phyloP scores from a whole-genome alignment of 2,329 filamentous ascomycete genomes.

The Ophiostoma sp. region DNA sequence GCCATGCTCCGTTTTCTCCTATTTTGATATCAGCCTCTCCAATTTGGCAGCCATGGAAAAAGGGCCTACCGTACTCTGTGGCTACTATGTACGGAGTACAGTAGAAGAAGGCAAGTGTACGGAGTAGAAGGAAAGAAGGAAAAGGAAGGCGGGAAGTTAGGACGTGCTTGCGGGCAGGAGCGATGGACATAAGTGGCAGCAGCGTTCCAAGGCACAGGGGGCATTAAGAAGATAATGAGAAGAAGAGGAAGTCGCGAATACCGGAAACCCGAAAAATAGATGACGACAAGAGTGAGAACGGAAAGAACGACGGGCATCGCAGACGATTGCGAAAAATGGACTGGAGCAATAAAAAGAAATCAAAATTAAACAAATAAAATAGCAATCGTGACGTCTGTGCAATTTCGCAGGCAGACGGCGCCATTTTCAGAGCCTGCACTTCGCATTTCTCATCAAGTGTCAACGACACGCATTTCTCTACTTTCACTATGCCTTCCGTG shows the following conservation, averaged over 20 bases:
- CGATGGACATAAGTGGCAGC: not conserved
- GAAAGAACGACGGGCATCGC: not conserved
- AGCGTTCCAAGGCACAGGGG: not conserved
- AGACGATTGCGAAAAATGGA: not conserved
- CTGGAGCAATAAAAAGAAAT: constrained; percentile 7
- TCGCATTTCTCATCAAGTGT: not conserved
- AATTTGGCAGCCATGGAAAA: not conserved
- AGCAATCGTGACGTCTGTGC: not conserved
- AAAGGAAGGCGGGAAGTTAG: not conserved
- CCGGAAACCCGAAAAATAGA: too few relatives aligned
- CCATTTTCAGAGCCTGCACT: not conserved
- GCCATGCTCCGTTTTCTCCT: constrained; percentile 16
- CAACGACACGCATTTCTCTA: not conserved
- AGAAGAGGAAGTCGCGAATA: not conserved
- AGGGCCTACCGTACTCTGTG: not conserved
- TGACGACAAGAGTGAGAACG: not conserved
- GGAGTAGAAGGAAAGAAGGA: not conserved
- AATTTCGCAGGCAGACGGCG: constrained; percentile 7
- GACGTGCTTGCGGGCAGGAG: constrained; percentile 3
- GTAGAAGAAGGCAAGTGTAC: constrained; percentile 3
- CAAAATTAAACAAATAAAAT: not conserved
- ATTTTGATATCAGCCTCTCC: constrained; percentile 22
- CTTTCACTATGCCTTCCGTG: not conserved
- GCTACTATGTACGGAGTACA: not conserved
- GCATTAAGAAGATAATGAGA: not conserved